Conservation (phyloP, 2,329 filamentous ascomycete species). For the Eurotiales sp. region DNA sequence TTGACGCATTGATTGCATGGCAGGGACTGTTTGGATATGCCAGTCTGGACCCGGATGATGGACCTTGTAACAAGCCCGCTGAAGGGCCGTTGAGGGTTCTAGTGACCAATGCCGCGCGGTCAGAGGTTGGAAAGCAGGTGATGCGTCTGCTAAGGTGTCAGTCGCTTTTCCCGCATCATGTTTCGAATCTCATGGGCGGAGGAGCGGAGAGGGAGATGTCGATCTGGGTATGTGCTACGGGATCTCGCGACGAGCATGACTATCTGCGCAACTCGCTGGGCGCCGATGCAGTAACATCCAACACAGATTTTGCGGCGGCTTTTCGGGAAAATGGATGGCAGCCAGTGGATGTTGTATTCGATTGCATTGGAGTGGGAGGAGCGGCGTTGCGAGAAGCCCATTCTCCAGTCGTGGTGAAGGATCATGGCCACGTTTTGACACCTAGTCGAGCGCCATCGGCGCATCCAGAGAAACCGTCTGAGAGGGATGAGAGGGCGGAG, state of each 20-base stretch:
- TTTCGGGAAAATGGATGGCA: constrained; percentile 30
- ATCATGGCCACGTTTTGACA: constrained; percentile 31
- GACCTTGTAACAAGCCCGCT: constrained; percentile 15
- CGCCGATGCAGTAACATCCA: constrained; percentile 33
- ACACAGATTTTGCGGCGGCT: constrained; percentile 27
- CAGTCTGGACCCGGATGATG: constrained; percentile 25
- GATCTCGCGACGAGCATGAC: constrained; percentile 22
- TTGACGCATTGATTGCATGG: constrained; percentile 40
- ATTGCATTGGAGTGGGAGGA: constrained; percentile 31
- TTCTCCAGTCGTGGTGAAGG: constrained; percentile 29
- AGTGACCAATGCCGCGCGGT: constrained; percentile 34
- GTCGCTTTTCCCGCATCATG: constrained; percentile 26
- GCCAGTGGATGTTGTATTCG: constrained; percentile 40
- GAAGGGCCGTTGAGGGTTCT: constrained; percentile 30
- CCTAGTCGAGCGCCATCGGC: constrained; percentile 14
- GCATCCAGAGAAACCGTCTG: constrained; percentile 12
- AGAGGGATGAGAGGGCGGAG: constrained; percentile 11
- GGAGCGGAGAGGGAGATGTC: constrained; percentile 6
- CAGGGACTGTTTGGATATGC: constrained; percentile 39
- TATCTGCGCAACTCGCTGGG: constrained; percentile 26
- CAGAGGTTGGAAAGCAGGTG: constrained; percentile 34
- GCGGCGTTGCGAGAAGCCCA: constrained; percentile 32
- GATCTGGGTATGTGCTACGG: constrained; percentile 38
- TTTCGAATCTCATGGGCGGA: constrained; percentile 7
- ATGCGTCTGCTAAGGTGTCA: constrained; percentile 35